Base-by-base conservation (phyloP, 1,284 basidiomycete species). In the Heliocybe sulcata region DNA sequence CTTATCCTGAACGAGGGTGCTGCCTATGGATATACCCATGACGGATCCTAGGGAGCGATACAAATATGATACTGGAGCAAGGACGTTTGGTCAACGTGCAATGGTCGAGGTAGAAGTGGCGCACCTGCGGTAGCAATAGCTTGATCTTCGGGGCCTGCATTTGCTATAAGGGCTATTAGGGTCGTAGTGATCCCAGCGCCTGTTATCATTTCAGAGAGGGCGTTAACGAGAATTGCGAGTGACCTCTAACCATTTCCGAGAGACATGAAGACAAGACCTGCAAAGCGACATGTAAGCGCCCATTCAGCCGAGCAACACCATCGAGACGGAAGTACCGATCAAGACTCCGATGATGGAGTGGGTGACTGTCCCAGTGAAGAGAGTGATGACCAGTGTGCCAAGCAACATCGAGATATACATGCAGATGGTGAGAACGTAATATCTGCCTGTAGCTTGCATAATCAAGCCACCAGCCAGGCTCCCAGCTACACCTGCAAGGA, bases 31-130 rank as follows among this genome's bases (percentile, higher is more conserved):
- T 10, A 84, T 63, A 3, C 81, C 79, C 26, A 83, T 67, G 4
- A 84, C 81, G 1, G 73, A 75, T 4, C 82, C 82, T n/a, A 83
- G 63, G 2, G 82, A 82, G 38, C 82, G 79, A 71, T 83, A 84
- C 29, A 85, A 77, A 61, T 85, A 84, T 0, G 81, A 82, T 1
- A 80, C 82, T 82, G 60, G 2, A 47, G 52, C 51, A 12, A 6
- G 25, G 16, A 42, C 19, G 22, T 42, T 51, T n/a, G 45, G 51
- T 16, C 12, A 33, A 26, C 2, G 29, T 22, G 8, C 47, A 31
- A 35, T 12, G 10, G 55, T 8, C 11, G 16, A 29, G 35, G 3
- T 33, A 29, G 47, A 8, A 20, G 22, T 38, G 8, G 62, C 72
- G 20, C 35, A 80, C 82, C 79, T 35, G 82, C 82, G 2, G 81